These are phyloP conservation scores for Abelmoschus esculentus DNA, from an alignment of 345 rosid genomes.

Conservation along the genomic window DNA sequence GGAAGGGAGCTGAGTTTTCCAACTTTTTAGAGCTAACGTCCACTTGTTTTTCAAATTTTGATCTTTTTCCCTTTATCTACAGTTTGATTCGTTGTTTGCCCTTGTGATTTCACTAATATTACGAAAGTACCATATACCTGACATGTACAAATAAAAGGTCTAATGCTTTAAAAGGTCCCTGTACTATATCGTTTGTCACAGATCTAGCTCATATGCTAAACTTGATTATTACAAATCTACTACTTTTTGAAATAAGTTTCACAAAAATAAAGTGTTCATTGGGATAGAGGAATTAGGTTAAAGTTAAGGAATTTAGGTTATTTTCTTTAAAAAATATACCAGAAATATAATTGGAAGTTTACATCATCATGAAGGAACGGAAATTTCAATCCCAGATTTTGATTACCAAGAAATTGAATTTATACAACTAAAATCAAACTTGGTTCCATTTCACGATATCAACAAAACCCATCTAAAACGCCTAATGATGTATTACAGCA, in stretches of 20 bases:
- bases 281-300: too few relatives aligned
- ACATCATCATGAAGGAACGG: too few relatives aligned
- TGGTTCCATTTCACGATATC: background rate
- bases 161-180: too few relatives aligned
- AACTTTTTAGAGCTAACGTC: constrained; percentile 52
- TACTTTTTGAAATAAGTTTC: too few relatives aligned
- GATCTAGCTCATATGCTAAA: too few relatives aligned
- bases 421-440: background rate
- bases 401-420: background rate
- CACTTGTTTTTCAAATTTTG: constrained; percentile 50
- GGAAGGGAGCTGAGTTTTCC: constrained; percentile 3
- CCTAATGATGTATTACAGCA: background rate
- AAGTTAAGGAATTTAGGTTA: too few relatives aligned
- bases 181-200: too few relatives aligned
- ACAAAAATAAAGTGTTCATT: too few relatives aligned
- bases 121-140: constrained; percentile 9
- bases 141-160: too few relatives aligned
- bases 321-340: too few relatives aligned
- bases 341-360: too few relatives aligned
- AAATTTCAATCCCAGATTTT: background rate
- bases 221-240: too few relatives aligned
- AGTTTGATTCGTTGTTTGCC: background rate
- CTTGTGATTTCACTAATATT: background rate
- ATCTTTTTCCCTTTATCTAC: constrained; percentile 25
- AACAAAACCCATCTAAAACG: background rate